These are phyloP conservation scores for Colletotrichum paranaense DNA, from an alignment of 2,329 filamentous ascomycete species.

Conservation along the genomic window DNA sequence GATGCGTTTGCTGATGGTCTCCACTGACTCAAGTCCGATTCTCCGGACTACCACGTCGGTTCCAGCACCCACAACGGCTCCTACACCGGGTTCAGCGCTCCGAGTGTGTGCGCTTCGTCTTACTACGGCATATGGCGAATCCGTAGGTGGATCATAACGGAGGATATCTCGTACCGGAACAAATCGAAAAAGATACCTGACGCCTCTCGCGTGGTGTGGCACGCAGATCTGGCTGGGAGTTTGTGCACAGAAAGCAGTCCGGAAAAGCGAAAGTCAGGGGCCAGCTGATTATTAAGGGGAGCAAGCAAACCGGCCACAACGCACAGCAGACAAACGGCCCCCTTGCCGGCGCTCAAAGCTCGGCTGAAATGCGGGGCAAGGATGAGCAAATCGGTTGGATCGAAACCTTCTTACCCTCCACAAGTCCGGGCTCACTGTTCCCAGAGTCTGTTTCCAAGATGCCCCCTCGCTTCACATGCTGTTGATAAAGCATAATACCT, in stretches of 20 bases:
- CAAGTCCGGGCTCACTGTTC: slow-evolving; percentile 15
- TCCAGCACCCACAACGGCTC: background rate
- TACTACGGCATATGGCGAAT: background rate
- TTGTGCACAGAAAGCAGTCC: background rate
- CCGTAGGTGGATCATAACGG: background rate
- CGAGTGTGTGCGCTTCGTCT: background rate
- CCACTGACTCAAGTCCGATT: slow-evolving; percentile 31
- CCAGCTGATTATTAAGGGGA: slow-evolving; percentile 7
- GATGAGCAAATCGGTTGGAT: background rate
- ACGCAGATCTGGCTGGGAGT: slow-evolving; percentile 1
- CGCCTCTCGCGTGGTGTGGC: background rate
- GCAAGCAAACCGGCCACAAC: background rate
- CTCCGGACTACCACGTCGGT: slow-evolving; percentile 8
- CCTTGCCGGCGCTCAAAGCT: background rate
- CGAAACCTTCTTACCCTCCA: background rate
- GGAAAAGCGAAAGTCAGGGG: slow-evolving; percentile 18
- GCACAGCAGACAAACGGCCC: background rate
- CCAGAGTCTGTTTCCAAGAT: background rate
- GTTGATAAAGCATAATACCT: background rate
- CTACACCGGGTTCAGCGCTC: background rate
- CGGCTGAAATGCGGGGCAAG: background rate
- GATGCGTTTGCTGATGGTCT: slow-evolving; percentile 18
- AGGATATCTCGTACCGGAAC: background rate
- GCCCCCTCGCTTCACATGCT: slow-evolving; percentile 13
- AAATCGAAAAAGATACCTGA: background rate